Evolutionary conservation across 1,284 basidiomycete species (phyloP).

Genomic region (Schizopora paradoxa): DNA sequence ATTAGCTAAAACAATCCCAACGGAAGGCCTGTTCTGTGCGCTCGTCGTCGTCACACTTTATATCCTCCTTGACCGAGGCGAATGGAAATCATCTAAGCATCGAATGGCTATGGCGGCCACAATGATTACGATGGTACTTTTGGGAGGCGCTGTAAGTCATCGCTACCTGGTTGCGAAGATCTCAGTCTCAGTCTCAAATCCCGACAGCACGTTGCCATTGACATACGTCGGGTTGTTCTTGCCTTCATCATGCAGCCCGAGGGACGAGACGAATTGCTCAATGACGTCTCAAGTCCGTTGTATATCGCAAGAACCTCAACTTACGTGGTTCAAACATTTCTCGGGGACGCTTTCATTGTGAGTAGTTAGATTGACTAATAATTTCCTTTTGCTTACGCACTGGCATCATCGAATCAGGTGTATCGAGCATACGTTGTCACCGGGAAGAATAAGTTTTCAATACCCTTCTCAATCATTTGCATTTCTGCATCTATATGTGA

Average conservation of each 20-base stretch:
- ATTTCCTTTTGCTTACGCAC: no score
- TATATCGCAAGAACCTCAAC: background rate
- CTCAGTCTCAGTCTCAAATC: no score
- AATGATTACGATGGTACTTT: no score
- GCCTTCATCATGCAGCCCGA: background rate
- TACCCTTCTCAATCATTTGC: background rate
- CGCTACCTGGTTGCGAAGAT: no score
- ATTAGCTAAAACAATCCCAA: no score
- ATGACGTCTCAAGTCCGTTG: background rate
- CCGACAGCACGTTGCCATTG: slow-evolving; percentile 4
- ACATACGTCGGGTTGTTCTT: background rate
- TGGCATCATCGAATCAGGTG: background rate
- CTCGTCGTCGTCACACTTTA: no score
- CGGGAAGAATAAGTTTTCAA: background rate
- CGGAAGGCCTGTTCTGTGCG: no score
- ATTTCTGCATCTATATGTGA: background rate
- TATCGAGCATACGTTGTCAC: slow-evolving; percentile 1
- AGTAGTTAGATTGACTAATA: no score
- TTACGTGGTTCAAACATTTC: background rate
- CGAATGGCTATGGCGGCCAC: no score
- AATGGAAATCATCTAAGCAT: no score
- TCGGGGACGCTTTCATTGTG: background rate
- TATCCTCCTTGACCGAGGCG: no score
- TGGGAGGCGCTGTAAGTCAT: no score
- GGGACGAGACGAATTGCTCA: background rate